Conservation (phyloP, 75 land plant species). For the Gnetum montanum region DNA sequence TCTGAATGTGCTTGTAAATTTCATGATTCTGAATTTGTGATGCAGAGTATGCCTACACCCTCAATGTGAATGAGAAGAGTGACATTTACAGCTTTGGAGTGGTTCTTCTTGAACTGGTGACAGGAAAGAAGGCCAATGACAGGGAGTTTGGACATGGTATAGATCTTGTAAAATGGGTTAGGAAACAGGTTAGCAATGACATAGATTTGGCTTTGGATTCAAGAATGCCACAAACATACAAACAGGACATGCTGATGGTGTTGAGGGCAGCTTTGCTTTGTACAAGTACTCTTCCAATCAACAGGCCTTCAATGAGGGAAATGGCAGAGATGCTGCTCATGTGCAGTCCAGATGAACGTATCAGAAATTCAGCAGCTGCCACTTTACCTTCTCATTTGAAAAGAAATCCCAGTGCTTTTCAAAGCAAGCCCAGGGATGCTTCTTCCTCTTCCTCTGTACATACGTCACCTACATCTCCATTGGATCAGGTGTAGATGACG, state of each 20-base stretch:
- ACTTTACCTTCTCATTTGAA: constrained; percentile 4
- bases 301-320: constrained; percentile 22
- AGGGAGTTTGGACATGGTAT: constrained; percentile 22
- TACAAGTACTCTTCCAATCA: constrained; percentile 14
- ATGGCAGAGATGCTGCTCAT: constrained; percentile 12
- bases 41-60: constrained; percentile 31
- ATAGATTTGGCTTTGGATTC: background rate
- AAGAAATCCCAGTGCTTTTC: constrained; percentile 7
- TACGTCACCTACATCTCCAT: background rate
- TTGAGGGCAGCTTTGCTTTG: constrained; percentile 16
- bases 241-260: constrained; percentile 2
- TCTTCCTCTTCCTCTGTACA: no score
- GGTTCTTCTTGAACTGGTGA: constrained; percentile 27
- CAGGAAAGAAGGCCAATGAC: constrained; percentile 26
- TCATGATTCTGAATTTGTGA: background rate
- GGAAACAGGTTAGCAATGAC: constrained; percentile 5
- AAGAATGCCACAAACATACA: background rate
- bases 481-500: no score
- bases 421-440: no score
- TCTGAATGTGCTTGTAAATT: background rate
- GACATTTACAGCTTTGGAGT: constrained; percentile 38
- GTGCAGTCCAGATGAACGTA: constrained; percentile 6
- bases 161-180: constrained; percentile 24
- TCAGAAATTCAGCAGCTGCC: background rate
- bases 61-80: constrained; percentile 28